Evolutionary conservation across 495 filamentous ascomycete species (phyloP), one percentile per base, ranked within the genome.

Genomic region (Lophiostoma macrostomum): DNA sequence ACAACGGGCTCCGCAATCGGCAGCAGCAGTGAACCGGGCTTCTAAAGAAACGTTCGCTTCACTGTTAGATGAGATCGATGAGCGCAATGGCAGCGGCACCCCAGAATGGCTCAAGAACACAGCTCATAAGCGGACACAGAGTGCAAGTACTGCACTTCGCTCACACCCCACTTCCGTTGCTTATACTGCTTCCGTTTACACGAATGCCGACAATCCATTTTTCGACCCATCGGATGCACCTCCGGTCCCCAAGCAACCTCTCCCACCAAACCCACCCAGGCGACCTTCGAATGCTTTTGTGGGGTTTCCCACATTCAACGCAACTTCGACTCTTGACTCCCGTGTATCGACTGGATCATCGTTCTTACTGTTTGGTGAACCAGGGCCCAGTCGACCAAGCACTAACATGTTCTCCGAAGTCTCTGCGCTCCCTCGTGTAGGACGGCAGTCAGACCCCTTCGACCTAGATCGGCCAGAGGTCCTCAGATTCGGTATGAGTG

Each of bases 391-490:
- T 19, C 50, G 60, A 1, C 60, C 60, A 36, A 48, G 44, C 3
- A 63, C 59, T 8, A 46, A 50, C 29, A 46, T 54, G 30, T 58
- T 63, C 28, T 22, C 18, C 23, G 24, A 30, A 4, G 53, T 24
- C 2, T 37, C 44, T 6, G 30, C 38, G 25, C 20, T 25, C 13
- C 34, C 50, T 23, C 36, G 40, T 29, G 20, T 18, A n/a, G 46
- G 58, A 11, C 38, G 55, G 4, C 50, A 58, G 34, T 59, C 54
- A 4, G 60, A 63, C 28, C 60, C 60, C 1, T 63, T 63, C 34
- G 60, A 63, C 46, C 46, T 63, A 0, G 60, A 63, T 27, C 30
- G 55, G 11, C 60, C 60, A 12, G 60, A 63, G 25, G 56, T 63
- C 1, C 46, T 63, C 1, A 46, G 50, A 0, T 56, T 63, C 35